Base-by-base conservation (phyloP, 106 monocot species). In the Platanthera zijinensis region DNA sequence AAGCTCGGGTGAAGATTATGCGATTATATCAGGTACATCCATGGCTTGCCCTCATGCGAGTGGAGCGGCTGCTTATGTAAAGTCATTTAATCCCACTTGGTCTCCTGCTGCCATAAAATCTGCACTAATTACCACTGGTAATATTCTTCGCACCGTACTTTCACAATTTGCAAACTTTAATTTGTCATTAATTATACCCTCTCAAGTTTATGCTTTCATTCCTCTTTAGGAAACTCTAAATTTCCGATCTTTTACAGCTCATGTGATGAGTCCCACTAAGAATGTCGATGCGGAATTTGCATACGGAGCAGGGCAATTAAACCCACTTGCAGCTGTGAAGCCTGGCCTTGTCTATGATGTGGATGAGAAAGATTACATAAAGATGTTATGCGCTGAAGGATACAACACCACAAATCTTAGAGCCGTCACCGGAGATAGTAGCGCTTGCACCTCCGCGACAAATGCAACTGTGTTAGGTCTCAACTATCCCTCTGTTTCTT, bases 21-120 rank as follows among this genome's bases (percentile, higher is more conserved):
- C 73, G 80, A 80, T 84, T 21, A 54, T 73, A 9, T 84, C 84
- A 13, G 84, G 84, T 17, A 80, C 84, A 17, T 84, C 84, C 63
- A 84, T 84, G 84, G 50, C 84, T 12, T 80, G 80, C 73, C 84
- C 84, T 4, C 84, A 84, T 51, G 39, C 39, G 1, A 39, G 39
- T 1, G 39, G 39, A 39, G 39, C 39, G 3, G 39, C 39, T 1
- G 39, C 39, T 39, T 39, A 39, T 39, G 39, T 39, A 39, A 39
- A 39, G 3, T 39, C 39, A 39, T 39, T 39, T 39, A 39, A 39
- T 39, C 39, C 39, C 0, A 39, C 39, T 39, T 39, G 39, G 39
- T 39, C 39, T 39, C 39, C 39, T 39, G 3, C 39, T 39, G 39
- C 39, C 1, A 39, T 39, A 39, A 39, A 39, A 39, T 39, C 39